Percentiles rank a stretch among this genome's conserved stretches.
Evolutionary conservation across 2,329 filamentous ascomycete species (phyloP).

Genomic region (Curvularia verruculosa): DNA sequence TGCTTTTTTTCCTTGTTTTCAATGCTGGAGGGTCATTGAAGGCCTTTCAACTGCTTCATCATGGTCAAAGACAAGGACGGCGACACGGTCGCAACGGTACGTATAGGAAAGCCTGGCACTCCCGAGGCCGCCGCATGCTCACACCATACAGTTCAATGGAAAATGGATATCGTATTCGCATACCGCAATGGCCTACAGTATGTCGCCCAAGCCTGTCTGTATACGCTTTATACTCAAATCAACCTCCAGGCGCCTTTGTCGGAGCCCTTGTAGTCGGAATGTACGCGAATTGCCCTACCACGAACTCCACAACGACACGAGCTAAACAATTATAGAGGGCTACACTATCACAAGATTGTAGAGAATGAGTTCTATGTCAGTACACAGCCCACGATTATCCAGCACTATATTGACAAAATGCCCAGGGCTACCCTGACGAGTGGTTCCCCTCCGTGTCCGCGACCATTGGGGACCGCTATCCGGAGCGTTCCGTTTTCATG

Average conservation of each 20-base stretch:
- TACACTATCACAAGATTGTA: slow-evolving; percentile 97
- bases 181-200: slow-evolving; percentile 81
- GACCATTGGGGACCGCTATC: slow-evolving; percentile 96
- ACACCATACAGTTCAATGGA: slow-evolving; percentile 69
- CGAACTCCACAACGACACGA: slow-evolving; percentile 14
- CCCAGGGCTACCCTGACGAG: slow-evolving; percentile 71
- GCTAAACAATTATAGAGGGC: slow-evolving; percentile 55
- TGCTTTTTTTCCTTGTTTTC: slow-evolving; percentile 27
- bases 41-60: slow-evolving; percentile 11
- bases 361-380: slow-evolving; percentile 86
- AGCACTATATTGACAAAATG: slow-evolving; percentile 19
- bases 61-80: slow-evolving; percentile 70
- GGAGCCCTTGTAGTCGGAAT: slow-evolving; percentile 81
- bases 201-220: slow-evolving; percentile 3
- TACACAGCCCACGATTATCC: slow-evolving; percentile 2
- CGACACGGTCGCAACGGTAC: slow-evolving; percentile 65
- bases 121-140: slow-evolving; percentile 36
- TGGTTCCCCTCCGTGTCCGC: slow-evolving; percentile 97
- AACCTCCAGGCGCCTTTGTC: slow-evolving; percentile 74
- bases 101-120: slow-evolving; percentile 31
- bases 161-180: slow-evolving; percentile 91
- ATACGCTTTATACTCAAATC: slow-evolving; percentile 18
- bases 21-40: slow-evolving; percentile 20
- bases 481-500: slow-evolving; percentile 96
- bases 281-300: slow-evolving; percentile 33